A percentile compares a stretch with the other conserved stretches of the same genome.
phyloP scores from a whole-genome alignment of 352 stramenopile genomes.

The Phytophthora podocarpi region DNA sequence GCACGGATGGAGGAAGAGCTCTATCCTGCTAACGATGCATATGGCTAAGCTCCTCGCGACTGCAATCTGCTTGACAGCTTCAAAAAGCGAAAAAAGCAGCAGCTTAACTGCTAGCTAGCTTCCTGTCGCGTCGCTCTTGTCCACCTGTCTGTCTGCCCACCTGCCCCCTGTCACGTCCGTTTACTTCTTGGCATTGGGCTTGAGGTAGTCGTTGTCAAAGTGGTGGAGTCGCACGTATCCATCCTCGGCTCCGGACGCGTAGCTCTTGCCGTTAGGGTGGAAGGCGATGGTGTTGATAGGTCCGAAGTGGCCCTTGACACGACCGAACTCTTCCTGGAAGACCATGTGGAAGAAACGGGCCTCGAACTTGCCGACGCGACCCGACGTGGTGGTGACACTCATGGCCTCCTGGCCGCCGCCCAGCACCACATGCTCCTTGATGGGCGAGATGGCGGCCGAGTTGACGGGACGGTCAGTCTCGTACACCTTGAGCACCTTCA shows the following conservation, averaged over 20 bases:
- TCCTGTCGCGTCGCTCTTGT: not conserved
- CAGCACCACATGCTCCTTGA: conserved; percentile 96
- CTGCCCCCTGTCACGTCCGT: not conserved
- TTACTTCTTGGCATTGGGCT: conserved; percentile 50
- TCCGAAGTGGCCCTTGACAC: conserved; percentile 99
- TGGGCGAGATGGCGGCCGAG: conserved; percentile 97
- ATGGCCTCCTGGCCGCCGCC: conserved; percentile 99
- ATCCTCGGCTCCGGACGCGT: conserved; percentile 98
- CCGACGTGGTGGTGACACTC: conserved; percentile 96
- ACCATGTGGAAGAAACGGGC: conserved; percentile 99
- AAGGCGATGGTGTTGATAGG: conserved; percentile 99
- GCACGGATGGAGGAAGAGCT: conserved; percentile 18
- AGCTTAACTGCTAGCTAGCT: too few species aligned
- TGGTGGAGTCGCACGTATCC: conserved; percentile 98
- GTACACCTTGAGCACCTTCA: conserved; percentile 98
- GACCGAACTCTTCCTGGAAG: conserved; percentile 98
- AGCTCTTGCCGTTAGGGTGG: conserved; percentile 98
- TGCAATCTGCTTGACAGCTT: conserved; percentile 13
- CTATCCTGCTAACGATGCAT: conserved; percentile 19
- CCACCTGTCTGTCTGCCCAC: conserved; percentile 5
- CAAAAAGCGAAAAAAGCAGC: too few species aligned
- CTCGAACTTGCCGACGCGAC: conserved; percentile 94
- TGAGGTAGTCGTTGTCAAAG: conserved; percentile 98
- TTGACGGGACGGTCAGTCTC: conserved; percentile 98
- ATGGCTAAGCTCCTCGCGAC: conserved; percentile 2